Base-by-base conservation (phyloP, 352 stramenopile genomes). In the Thraustochytrium striatum region DNA sequence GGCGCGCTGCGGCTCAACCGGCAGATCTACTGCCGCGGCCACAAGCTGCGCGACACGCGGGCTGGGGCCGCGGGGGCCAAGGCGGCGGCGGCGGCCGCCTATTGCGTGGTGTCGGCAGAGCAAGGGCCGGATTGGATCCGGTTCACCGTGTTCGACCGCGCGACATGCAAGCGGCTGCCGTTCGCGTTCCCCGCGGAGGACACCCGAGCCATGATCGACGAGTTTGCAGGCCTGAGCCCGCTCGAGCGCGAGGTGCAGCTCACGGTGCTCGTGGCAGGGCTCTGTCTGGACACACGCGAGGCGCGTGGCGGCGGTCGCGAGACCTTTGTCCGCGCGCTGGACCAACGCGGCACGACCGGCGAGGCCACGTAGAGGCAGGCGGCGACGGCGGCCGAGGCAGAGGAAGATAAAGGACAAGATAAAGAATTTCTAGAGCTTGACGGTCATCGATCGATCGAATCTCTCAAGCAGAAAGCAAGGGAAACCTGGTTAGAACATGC, bases 401-500 rank as follows among this genome's bases (percentile, higher is more conserved):
- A n/a, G n/a, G n/a, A n/a, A n/a, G n/a, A n/a, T n/a, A n/a, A n/a
- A n/a, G n/a, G n/a, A n/a, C n/a, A n/a, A n/a, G n/a, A n/a, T n/a
- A n/a, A n/a, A n/a, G n/a, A n/a, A n/a, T n/a, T n/a, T n/a, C n/a
- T n/a, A n/a, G n/a, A n/a, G n/a, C n/a, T n/a, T n/a, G n/a, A n/a
- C n/a, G n/a, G n/a, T n/a, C n/a, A n/a, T n/a, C n/a, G n/a, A n/a
- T n/a, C n/a, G n/a, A n/a, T n/a, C n/a, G n/a, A n/a, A n/a, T n/a
- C n/a, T n/a, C n/a, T n/a, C n/a, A 32, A 61, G 32, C 7, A 36
- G 53, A 21, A 21, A 36, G 25, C 39, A 13, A 47, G 39, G 39
- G 5, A 69, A 33, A 69, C 5, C 5, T 43, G 28, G 13, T 69
- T 73, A 82, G 70, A 81, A 84, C 79, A 83, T 83, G 41, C 70